Evolutionary conservation across 177 flowering plant species (phyloP), one percentile per base, ranked within the genome.

Genomic region (Vitis hybrid): DNA sequence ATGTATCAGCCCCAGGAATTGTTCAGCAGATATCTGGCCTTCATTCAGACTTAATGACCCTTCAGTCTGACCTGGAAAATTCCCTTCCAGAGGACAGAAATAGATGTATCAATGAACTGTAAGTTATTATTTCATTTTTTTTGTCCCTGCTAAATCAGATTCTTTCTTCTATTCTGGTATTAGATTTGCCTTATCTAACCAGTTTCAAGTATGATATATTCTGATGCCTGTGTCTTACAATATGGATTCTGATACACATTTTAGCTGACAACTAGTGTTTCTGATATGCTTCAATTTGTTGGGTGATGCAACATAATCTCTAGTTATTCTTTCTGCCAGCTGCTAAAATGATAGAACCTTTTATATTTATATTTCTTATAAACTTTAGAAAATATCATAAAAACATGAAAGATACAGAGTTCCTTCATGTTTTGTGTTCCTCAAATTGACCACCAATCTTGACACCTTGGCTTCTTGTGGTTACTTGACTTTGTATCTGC

Each of bases 1-100:
- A 95, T 82, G 98, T 95, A 69, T 93, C 98, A 11, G 98, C 93
- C 46, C 98, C 97, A 14, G 97, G 97, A 63, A 95, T 95, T 75
- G 87, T 90, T 76, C 98, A 93, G 80, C 99, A 93, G 76, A 85
- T 93, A 74, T 83, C 90, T 66, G 71, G 75, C 76, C 94, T 95
- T 80, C 92, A 87, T 20, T 87, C 93, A 55, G 97, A 93, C 68
- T 81, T 91, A 84, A 80, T 74, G 80, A 74, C 82, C 58, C 91
- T 93, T 73, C 94, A 91, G 68, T 88, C 90, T 71, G 97, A 90
- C 67, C 89, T 95, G 50, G 97, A 93, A 75, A 85, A 84, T 79
- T 86, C 96, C 66, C 91, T 95, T 76, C 92, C 94, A 32, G 97
- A 85, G 61, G 98, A 91, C 76, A 84, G 94, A 80, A 87, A 82